These are phyloP conservation scores for Spathaspora sp. DNA, from an alignment of 805 yeast genomes.

Conservation along the genomic window DNA sequence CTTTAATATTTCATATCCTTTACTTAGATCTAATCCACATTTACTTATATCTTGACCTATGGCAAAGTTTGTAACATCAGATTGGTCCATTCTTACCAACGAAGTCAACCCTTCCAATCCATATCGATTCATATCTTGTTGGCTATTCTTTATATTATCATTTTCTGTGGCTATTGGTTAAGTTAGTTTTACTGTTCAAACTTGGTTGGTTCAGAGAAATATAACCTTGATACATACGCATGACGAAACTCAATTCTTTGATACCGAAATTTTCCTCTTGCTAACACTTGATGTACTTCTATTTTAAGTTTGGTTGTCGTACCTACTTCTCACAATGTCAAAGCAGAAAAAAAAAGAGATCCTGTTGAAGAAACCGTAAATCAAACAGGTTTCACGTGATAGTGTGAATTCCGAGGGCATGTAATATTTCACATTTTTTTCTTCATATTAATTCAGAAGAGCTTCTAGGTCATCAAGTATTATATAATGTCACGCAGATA, in stretches of 20 bases:
- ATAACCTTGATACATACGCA: neutral
- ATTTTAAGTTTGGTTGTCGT: neutral
- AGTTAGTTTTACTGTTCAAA: neutral
- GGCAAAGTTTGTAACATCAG: slow-evolving; percentile 62
- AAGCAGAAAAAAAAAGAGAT: neutral
- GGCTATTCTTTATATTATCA: neutral
- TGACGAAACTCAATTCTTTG: neutral
- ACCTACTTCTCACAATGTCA: neutral
- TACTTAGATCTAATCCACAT: slow-evolving; percentile 58
- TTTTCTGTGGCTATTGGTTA: slow-evolving; percentile 16
- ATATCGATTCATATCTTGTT: slow-evolving; percentile 51
- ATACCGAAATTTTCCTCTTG: neutral
- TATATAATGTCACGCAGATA: slow-evolving; percentile 27
- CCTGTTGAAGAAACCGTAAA: neutral
- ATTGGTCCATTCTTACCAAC: slow-evolving; percentile 58
- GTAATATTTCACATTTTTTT: neutral
- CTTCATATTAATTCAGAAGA: neutral
- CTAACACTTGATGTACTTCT: neutral
- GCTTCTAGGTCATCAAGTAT: neutral
- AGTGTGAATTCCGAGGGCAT: neutral
- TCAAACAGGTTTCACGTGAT: neutral
- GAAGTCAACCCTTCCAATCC: slow-evolving; percentile 66
- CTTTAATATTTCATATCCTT: slow-evolving; percentile 48
- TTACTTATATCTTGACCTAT: slow-evolving; percentile 72
- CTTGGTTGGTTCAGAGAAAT: neutral